Percentiles rank a stretch among this genome's conserved stretches.
Conservation (phyloP, 306 rosid species). For the Glycine tomentella region DNA sequence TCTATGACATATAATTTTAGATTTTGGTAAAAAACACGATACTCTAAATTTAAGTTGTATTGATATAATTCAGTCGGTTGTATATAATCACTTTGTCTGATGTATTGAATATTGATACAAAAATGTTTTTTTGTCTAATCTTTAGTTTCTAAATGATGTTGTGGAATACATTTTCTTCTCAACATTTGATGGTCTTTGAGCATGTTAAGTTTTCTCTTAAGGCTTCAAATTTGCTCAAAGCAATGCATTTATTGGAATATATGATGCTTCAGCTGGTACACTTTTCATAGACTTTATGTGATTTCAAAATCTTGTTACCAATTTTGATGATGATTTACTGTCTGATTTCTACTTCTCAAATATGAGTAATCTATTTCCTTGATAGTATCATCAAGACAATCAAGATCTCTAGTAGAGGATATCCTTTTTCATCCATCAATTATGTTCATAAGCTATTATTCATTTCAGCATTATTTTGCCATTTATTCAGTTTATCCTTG, state of each 20-base stretch:
- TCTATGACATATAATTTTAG: conserved; percentile 17
- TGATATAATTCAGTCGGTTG: conserved; percentile 1
- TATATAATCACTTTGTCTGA: conserved; percentile 11
- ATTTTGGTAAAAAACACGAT: conserved; percentile 18
- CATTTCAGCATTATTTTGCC: conserved; percentile 95
- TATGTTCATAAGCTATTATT: conserved; percentile 96
- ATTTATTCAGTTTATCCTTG: conserved; percentile 86
- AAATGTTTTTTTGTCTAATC: background rate
- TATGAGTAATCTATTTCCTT: conserved; percentile 40
- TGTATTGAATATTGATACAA: conserved; percentile 11
- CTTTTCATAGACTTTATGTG: conserved; percentile 25
- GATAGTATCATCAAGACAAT: conserved; percentile 89
- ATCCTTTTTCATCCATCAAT: conserved; percentile 97
- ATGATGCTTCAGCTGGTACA: conserved; percentile 88
- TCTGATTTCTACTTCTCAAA: conserved; percentile 37
- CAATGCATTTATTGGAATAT: conserved; percentile 77
- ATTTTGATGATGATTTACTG: conserved; percentile 16
- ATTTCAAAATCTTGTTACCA: conserved; percentile 36
- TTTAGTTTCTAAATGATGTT: conserved; percentile 24
- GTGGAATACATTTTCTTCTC: background rate
- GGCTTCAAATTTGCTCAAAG: conserved; percentile 85
- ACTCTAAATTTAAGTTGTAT: background rate
- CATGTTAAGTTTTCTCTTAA: conserved; percentile 91
- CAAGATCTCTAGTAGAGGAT: conserved; percentile 96
- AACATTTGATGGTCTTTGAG: conserved; percentile 43